Evolutionary conservation across 768 basidiomycete genomes (phyloP), one percentile per base, ranked within the genome.

Genomic region (Leccinum uliginosum): DNA sequence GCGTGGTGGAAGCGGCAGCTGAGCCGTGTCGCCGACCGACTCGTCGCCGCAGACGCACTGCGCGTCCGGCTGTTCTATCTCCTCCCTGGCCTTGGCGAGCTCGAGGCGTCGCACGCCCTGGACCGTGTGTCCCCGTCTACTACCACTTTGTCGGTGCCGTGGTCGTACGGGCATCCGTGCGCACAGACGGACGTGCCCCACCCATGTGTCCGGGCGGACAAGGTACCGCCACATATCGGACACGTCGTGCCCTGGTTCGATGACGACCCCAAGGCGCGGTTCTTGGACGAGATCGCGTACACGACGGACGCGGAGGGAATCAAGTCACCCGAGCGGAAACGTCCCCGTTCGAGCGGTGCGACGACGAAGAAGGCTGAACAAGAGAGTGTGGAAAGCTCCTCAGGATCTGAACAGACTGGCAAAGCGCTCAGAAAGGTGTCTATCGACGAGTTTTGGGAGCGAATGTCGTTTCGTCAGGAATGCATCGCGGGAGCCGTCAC

Each of bases 231-330:
- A 52, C 62, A 61, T 70, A 75, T 95, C 29, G 92, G 89, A 1
- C 80, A 84, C 54, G 81, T 82, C 51, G 87, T 99, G 21, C 97
- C 97, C 2, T 87, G 83, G 54, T 93, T 98, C 67, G 90, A 93
- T n/a, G 97, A 99, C 65, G 94, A 97, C 71, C 95, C 97, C 7
- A 98, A 98, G 72, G 84, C 90, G 55, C 83, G 97, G 17, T 98
- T 98, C 70, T 73, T 99, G 69, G 89, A 91, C 70, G 94, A 97
- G 72, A 84, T 98, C 52, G 91, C 87, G 43, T 85, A 82, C 60
- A 89, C 82, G 8, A 83, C 80, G 49, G 81, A 83, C 49, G 82
- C 75, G 54, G 81, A 81, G 45, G 78, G 76, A 1, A 70, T 87
- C 56, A 80, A 74, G 65, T 84, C 86, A 9, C 87, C 87, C 3